Evolutionary conservation across 169 alveolate genomes (phyloP).

Genomic region (Besnoitia besnoiti): DNA sequence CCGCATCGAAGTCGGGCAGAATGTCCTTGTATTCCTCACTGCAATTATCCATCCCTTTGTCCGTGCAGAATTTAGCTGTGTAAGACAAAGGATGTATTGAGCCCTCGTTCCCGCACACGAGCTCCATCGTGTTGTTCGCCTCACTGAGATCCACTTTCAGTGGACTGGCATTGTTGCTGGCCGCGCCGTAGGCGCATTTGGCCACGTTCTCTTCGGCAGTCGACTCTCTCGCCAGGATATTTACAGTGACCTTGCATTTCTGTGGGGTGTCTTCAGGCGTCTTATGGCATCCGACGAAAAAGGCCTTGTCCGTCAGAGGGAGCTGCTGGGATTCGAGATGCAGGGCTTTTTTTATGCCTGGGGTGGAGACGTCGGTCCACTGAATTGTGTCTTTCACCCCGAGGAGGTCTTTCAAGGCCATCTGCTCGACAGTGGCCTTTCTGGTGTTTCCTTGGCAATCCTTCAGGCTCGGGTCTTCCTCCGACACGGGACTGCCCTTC

Average conservation of each 20-base stretch:
- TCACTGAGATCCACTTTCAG: neutral
- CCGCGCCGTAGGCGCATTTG: neutral
- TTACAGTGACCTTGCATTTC: neutral
- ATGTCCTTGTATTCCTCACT: neutral
- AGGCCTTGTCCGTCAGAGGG: neutral
- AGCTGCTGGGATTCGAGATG: neutral
- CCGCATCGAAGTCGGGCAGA: neutral
- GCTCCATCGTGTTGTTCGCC: neutral
- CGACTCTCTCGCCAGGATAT: neutral
- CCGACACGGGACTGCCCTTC: too few species aligned
- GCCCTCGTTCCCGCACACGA: slow-evolving; percentile 2
- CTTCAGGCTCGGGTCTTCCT: too few species aligned
- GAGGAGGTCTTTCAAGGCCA: neutral
- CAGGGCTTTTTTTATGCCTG: neutral
- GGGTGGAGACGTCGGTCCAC: neutral
- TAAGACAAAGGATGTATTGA: neutral
- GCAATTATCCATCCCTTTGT: neutral
- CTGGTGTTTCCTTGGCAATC: neutral
- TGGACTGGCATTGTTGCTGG: neutral
- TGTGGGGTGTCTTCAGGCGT: neutral
- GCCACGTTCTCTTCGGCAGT: neutral
- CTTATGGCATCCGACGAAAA: neutral
- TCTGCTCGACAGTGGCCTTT: neutral
- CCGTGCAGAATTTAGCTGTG: neutral
- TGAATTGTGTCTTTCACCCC: neutral